phyloP scores from a whole-genome alignment of 306 rosid genomes.

The Vigna radiata region DNA sequence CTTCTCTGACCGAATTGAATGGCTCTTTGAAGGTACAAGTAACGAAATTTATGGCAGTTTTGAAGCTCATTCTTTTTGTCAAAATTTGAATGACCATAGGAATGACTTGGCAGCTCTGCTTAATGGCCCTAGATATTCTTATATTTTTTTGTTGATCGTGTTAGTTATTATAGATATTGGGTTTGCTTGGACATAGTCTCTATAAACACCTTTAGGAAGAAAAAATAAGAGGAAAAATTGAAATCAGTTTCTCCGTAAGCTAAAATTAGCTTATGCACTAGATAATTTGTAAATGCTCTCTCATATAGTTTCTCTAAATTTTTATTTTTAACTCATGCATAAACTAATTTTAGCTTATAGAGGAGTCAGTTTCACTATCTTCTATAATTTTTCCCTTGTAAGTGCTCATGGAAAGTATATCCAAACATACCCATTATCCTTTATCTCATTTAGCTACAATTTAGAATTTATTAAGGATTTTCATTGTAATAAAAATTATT shows the following conservation, averaged over 20 bases:
- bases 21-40: conserved; percentile 69
- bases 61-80: conserved; percentile 26
- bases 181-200: too few relatives aligned
- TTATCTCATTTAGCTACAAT: background rate
- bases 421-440: background rate
- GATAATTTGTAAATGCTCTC: too few relatives aligned
- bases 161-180: background rate
- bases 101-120: conserved; percentile 3
- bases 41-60: conserved; percentile 17
- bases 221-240: too few relatives aligned
- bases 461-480: background rate
- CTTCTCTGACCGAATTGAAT: conserved; percentile 55
- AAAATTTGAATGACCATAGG: background rate
- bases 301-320: too few relatives aligned
- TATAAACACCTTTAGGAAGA: too few relatives aligned
- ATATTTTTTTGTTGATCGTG: background rate
- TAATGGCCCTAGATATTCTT: conserved; percentile 1
- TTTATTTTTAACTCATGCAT: too few relatives aligned
- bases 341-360: too few relatives aligned
- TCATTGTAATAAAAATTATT: background rate
- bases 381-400: too few relatives aligned
- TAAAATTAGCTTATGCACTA: too few relatives aligned
- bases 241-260: too few relatives aligned
- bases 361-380: too few relatives aligned
- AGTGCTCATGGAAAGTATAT: too few relatives aligned